Evolutionary conservation across 2,329 filamentous ascomycete genomes (phyloP), one percentile per base, ranked within the genome.

Genomic region (Truncatella angustata): DNA sequence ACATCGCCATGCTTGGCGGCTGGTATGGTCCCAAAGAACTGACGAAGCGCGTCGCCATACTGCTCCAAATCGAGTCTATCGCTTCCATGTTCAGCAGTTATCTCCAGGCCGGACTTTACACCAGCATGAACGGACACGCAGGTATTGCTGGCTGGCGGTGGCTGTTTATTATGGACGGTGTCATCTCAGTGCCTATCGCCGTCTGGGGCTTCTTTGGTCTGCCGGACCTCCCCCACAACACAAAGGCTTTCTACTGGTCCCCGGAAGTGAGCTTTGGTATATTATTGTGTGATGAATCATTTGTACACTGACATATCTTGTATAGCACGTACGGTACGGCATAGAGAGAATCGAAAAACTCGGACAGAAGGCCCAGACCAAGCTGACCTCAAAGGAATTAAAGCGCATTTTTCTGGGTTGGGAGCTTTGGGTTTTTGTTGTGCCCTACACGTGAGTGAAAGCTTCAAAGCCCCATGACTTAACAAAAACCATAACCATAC

Each of bases 31-130:
- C 49, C n/a, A 51, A 42, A 5, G 74, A 78, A 54, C 70, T 80
- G 0, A 77, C 75, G 1, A 81, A 79, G 56, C 69, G 79, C 1
- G 74, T 69, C 9, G 77, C 74, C 7, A 74, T 82, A 36, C 81
- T 80, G 5, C 60, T 78, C 74, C 6, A 71, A 73, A 4, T 77
- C 74, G 12, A 76, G 76, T 3, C 66, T 78, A 75, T 75, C 0
- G 78, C 77, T 0, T 77, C 71, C 0, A 77, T 81, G 72, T 78
- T 81, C 45, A 72, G 72, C 5, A 78, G 78, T 0, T 75, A 80
- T 46, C 74, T 84, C 53, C 79, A 82, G 60, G 76, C 76, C 0
- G 77, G 74, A 3, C 62, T 64, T 18, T 57, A 60, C 48, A 59
- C 67, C 21, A 64, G 65, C 3, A 56, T 64, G 53, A 60, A 77